Evolutionary conservation across 1,139 yeast genomes (phyloP).

Genomic region (Yamadazyma atmosphaerica): DNA sequence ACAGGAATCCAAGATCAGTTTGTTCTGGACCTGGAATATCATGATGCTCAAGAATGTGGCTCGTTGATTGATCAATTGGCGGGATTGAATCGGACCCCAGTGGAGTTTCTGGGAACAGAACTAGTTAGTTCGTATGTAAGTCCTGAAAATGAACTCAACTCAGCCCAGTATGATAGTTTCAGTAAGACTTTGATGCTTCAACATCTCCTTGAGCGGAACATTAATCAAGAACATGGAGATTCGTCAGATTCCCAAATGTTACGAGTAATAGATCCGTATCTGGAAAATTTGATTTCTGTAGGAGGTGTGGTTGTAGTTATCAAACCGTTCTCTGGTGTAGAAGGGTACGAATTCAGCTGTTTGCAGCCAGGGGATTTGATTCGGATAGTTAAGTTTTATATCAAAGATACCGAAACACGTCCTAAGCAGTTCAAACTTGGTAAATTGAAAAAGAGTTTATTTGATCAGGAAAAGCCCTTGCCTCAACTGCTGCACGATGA

Average conservation of each 20-base stretch:
- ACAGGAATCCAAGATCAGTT: neutral
- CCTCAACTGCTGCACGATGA: neutral
- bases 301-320: slow-evolving; percentile 42
- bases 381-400: slow-evolving; percentile 28
- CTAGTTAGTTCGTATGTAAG: too few species aligned
- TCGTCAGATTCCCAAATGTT: slow-evolving; percentile 13
- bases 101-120: neutral
- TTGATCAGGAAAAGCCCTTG: neutral
- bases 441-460: neutral
- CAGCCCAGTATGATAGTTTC: slow-evolving; percentile 24
- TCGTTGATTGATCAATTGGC: neutral
- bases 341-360: slow-evolving; percentile 22
- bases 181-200: slow-evolving; percentile 32
- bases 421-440: neutral
- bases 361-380: slow-evolving; percentile 38
- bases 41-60: slow-evolving; percentile 2
- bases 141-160: neutral
- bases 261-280: slow-evolving; percentile 32
- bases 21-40: slow-evolving; percentile 2
- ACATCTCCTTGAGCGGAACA: slow-evolving; percentile 13
- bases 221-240: neutral
- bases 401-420: slow-evolving; percentile 12
- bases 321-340: slow-evolving; percentile 27
- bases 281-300: slow-evolving; percentile 24
- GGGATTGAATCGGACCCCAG: neutral